These are phyloP conservation scores for Durotheca rogersii DNA, from an alignment of 495 filamentous ascomycete genomes.

Conservation along the genomic window DNA sequence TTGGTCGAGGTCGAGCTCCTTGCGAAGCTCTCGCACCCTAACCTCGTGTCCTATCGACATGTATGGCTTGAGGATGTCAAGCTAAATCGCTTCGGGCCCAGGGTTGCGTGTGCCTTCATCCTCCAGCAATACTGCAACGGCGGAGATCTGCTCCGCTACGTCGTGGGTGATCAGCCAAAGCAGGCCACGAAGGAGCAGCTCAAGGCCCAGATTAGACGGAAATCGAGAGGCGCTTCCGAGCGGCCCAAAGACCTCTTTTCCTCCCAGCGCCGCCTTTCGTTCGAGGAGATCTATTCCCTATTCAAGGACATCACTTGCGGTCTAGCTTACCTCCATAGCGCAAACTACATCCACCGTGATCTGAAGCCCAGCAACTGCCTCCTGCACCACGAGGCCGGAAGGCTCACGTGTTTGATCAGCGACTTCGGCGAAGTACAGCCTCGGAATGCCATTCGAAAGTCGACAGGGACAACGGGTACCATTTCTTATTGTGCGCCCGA, in stretches of 20 bases:
- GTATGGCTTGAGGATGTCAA: conserved; percentile 94
- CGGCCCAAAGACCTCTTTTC: conserved; percentile 43
- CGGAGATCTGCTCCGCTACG: conserved; percentile 86
- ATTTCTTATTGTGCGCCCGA: conserved; percentile 98
- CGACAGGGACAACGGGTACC: conserved; percentile 91
- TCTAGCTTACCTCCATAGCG: conserved; percentile 83
- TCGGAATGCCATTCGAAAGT: conserved; percentile 74
- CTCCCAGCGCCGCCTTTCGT: conserved; percentile 63
- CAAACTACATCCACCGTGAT: conserved; percentile 94
- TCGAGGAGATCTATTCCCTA: conserved; percentile 94
- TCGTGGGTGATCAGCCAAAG: conserved; percentile 65
- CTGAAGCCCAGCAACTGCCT: conserved; percentile 95
- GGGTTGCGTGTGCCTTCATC: conserved; percentile 93
- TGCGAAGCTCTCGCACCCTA: conserved; percentile 86
- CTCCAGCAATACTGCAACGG: conserved; percentile 96
- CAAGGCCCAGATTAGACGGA: conserved; percentile 80
- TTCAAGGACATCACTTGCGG: conserved; percentile 95
- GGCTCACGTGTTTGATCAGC: conserved; percentile 80
- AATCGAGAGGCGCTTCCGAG: conserved; percentile 60
- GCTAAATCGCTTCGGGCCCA: conserved; percentile 81
- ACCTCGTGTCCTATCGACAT: conserved; percentile 95
- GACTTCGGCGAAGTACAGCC: conserved; percentile 96
- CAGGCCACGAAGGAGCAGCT: conserved; percentile 71
- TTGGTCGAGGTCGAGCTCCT: conserved; percentile 89
- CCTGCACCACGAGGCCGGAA: conserved; percentile 70